A percentile compares a stretch with the other conserved stretches of the same genome.
Conservation (phyloP, 352 stramenopile genomes). For the Globisporangium mamillatum region DNA sequence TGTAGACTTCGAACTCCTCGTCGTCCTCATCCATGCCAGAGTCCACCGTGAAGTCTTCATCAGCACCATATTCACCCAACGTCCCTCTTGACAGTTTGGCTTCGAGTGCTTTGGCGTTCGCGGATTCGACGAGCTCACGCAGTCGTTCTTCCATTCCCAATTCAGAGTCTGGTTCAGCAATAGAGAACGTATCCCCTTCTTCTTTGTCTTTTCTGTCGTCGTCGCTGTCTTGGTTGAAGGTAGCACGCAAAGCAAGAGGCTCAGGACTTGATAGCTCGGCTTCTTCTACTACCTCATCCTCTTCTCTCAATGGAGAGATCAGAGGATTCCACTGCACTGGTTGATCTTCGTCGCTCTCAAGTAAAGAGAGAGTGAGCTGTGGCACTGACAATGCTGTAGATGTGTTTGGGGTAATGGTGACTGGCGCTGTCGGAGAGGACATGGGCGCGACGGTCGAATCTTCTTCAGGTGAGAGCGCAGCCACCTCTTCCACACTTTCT, state of each 20-base stretch:
- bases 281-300: not conserved
- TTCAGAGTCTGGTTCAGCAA: not conserved
- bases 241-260: not conserved
- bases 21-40: slow-evolving; percentile 15
- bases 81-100: not conserved
- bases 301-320: slow-evolving; percentile 54
- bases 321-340: slow-evolving; percentile 32
- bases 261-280: not conserved
- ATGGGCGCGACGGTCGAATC: not conserved
- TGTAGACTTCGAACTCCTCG: slow-evolving; percentile 22
- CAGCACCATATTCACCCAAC: not conserved
- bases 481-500: not conserved
- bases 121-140: slow-evolving; percentile 10
- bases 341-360: not conserved
- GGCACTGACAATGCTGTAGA: not conserved
- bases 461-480: not conserved
- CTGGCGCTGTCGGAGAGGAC: not conserved
- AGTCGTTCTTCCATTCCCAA: slow-evolving; percentile 14
- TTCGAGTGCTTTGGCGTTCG: not conserved
- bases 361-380: not conserved
- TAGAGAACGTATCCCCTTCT: not conserved
- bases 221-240: slow-evolving; percentile 7
- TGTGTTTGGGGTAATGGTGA: not conserved
- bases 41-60: not conserved
- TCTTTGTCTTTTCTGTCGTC: not conserved